Conservation (phyloP, 2,329 filamentous ascomycete genomes). For the Fusarium hainanense region DNA sequence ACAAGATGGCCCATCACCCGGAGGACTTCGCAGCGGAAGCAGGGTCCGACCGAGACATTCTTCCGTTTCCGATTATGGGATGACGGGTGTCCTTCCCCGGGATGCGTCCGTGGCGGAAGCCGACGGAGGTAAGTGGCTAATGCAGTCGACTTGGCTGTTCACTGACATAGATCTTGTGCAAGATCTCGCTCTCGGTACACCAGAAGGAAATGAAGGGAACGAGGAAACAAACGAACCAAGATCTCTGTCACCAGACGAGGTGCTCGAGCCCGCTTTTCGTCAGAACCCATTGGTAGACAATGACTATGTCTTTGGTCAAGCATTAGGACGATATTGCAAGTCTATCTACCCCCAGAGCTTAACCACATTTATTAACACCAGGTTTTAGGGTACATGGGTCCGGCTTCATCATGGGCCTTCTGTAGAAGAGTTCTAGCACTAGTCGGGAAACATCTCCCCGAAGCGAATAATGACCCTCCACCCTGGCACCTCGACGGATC, state of each 20-base stretch:
- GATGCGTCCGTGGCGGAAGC: background rate
- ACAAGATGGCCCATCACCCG: constrained; percentile 31
- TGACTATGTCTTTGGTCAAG: constrained; percentile 41
- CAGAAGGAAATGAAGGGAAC: background rate
- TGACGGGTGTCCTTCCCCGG: constrained; percentile 1
- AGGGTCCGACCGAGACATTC: constrained; percentile 24
- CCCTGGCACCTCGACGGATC: constrained; percentile 46
- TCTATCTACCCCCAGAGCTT: accelerated
- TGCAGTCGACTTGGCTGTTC: accelerated
- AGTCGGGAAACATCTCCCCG: constrained; percentile 42
- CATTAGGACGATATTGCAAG: constrained; percentile 38
- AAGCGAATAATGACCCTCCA: constrained; percentile 36
- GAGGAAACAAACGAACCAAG: background rate
- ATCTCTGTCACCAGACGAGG: background rate
- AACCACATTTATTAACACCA: background rate
- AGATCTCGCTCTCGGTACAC: constrained; percentile 18
- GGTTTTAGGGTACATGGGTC: constrained; percentile 43
- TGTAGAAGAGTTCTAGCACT: constrained; percentile 41
- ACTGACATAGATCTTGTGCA: background rate
- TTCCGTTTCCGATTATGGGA: constrained; percentile 36
- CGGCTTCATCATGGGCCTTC: constrained; percentile 44
- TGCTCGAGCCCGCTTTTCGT: constrained; percentile 40
- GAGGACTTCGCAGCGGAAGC: background rate
- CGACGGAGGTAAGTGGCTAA: constrained; percentile 8
- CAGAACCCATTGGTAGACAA: constrained; percentile 44